Evolutionary conservation across 1,284 basidiomycete species (phyloP).

Genomic region (Cystobasidiaceae sp.): DNA sequence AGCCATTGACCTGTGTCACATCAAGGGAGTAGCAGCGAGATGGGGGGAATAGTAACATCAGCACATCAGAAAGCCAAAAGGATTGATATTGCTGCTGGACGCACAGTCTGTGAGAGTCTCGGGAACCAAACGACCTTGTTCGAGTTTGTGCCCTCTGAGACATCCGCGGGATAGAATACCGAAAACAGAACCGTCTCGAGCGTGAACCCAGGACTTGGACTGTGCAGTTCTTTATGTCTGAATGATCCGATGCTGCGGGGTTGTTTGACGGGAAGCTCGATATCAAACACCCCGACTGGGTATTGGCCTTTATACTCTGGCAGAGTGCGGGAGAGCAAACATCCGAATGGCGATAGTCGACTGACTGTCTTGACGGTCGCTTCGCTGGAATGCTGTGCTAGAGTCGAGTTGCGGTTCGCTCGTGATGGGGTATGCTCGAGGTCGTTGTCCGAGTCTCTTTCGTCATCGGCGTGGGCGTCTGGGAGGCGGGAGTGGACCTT

Average conservation of each 20-base stretch:
- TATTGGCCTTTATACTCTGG: slow-evolving; percentile 25
- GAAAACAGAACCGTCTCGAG: slow-evolving; percentile 35
- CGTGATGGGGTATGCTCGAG: background rate
- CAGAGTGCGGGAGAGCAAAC: slow-evolving; percentile 15
- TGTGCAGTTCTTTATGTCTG: slow-evolving; percentile 1
- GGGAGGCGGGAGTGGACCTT: slow-evolving; percentile 3
- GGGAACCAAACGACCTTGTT: slow-evolving; percentile 30
- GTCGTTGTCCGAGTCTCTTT: background rate
- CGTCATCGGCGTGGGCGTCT: background rate
- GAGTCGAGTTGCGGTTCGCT: background rate
- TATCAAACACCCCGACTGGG: slow-evolving; percentile 28
- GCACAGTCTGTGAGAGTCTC: slow-evolving; percentile 20
- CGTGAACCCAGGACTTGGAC: slow-evolving; percentile 9
- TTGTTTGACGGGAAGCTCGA: slow-evolving; percentile 23
- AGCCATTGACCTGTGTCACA: slow-evolving; percentile 44
- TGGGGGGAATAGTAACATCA: background rate
- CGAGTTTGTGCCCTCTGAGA: background rate
- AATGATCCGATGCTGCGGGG: slow-evolving; percentile 17
- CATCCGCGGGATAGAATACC: slow-evolving; percentile 49
- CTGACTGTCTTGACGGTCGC: slow-evolving; percentile 15
- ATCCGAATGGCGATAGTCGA: slow-evolving; percentile 13
- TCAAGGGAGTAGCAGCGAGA: slow-evolving; percentile 34
- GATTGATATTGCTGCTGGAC: too few relatives aligned
- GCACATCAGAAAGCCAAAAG: too few relatives aligned
- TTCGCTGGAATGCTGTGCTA: background rate